Evolutionary conservation across 768 basidiomycete genomes (phyloP).

Genomic region (Amanita pallidorosea): DNA sequence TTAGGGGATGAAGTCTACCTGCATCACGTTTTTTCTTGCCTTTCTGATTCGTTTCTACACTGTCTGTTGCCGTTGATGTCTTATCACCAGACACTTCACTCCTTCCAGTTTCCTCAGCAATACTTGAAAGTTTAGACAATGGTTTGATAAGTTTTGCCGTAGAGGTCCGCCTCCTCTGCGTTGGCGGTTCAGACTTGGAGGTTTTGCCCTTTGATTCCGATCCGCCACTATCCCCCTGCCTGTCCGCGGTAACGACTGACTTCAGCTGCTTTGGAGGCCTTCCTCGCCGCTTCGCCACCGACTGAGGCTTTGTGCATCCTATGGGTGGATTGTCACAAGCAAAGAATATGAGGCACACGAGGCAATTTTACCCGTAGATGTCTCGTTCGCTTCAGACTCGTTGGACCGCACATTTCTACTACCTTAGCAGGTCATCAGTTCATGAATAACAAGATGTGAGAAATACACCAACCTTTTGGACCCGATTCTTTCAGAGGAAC

Average conservation of each 20-base stretch:
- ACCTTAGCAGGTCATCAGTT: neutral
- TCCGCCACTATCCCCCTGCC: neutral
- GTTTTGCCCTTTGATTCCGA: neutral
- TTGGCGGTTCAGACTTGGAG: neutral
- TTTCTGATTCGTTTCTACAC: neutral
- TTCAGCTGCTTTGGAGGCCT: slow-evolving; percentile 8
- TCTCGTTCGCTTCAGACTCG: neutral
- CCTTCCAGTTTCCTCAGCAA: neutral
- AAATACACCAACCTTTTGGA: neutral
- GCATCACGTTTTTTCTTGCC: neutral
- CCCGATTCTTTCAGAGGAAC: neutral
- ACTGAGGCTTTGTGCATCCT: neutral
- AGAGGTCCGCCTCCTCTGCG: neutral
- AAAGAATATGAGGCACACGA: neutral
- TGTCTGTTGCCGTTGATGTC: neutral
- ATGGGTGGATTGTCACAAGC: neutral
- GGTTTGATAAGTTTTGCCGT: neutral
- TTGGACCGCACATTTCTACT: neutral
- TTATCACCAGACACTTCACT: neutral
- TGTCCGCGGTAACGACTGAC: neutral
- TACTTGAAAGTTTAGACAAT: neutral
- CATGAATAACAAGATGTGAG: neutral
- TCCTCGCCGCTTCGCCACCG: slow-evolving; percentile 9
- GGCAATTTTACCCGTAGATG: neutral
- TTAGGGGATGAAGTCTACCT: neutral